Evolutionary conservation across 2,329 filamentous ascomycete species (phyloP).

Genomic region (Fusarium sp.): DNA sequence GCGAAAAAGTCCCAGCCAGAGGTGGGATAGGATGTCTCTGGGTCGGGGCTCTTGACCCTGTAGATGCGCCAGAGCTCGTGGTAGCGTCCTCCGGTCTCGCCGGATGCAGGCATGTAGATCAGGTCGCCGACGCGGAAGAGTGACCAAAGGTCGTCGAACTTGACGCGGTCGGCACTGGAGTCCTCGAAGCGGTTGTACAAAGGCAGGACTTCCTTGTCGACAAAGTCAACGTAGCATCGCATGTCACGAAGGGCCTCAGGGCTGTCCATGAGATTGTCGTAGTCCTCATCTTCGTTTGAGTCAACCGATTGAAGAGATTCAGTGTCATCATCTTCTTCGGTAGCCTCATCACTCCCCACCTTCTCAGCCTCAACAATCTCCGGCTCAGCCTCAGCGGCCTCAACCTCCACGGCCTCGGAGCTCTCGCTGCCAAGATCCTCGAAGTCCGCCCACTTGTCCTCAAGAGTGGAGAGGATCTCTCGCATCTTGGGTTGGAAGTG

Average conservation of each 20-base stretch:
- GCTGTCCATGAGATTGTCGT: slow-evolving; percentile 57
- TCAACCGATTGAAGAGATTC: slow-evolving; percentile 56
- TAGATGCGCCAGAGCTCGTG: slow-evolving; percentile 60
- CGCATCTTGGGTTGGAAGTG: slow-evolving; percentile 61
- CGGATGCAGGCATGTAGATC: slow-evolving; percentile 57
- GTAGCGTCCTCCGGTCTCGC: slow-evolving; percentile 56
- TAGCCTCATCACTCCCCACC: slow-evolving; percentile 29
- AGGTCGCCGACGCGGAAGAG: slow-evolving; percentile 60
- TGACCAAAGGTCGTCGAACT: slow-evolving; percentile 61
- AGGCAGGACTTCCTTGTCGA: slow-evolving; percentile 61
- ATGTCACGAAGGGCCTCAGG: slow-evolving; percentile 59
- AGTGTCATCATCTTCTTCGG: slow-evolving; percentile 48
- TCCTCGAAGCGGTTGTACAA: slow-evolving; percentile 51
- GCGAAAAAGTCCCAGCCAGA: slow-evolving; percentile 56
- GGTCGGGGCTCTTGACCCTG: slow-evolving; percentile 52
- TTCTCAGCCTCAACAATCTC: slow-evolving; percentile 48
- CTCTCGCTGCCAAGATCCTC: slow-evolving; percentile 51
- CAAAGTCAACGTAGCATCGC: slow-evolving; percentile 61
- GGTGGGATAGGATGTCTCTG: slow-evolving; percentile 50
- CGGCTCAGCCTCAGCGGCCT: slow-evolving; percentile 45
- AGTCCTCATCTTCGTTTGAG: slow-evolving; percentile 56
- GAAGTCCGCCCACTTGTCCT: slow-evolving; percentile 60
- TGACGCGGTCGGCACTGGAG: slow-evolving; percentile 52
- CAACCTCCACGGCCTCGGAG: slow-evolving; percentile 43
- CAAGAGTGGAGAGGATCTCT: slow-evolving; percentile 56